A percentile compares a stretch with the other conserved stretches of the same genome.
Evolutionary conservation across 78 protist genomes (phyloP).

Genomic region (Diacronema lutheri): DNA sequence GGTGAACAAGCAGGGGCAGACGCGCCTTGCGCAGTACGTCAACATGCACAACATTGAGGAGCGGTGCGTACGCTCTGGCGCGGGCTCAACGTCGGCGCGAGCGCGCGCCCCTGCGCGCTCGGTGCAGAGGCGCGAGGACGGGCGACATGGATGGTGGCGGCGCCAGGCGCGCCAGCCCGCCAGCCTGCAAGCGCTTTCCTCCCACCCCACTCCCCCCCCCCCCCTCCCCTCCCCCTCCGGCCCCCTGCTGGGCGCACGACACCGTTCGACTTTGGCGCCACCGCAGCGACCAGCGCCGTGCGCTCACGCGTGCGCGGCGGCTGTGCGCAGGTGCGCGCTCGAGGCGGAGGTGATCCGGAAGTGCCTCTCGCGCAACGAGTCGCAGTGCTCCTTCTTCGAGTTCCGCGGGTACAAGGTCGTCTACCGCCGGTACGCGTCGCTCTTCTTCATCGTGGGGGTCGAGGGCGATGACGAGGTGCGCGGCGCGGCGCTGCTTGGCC

Average conservation of each 20-base stretch:
- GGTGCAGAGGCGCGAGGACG: no score
- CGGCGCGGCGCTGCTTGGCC: no score
- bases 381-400: conserved; percentile 86
- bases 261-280: not conserved
- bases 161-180: no score
- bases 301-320: no score
- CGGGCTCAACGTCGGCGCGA: no score
- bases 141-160: no score
- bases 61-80: no score
- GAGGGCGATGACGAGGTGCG: conserved; percentile 36
- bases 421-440: conserved; percentile 90
- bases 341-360: conserved; percentile 88
- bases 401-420: conserved; percentile 73
- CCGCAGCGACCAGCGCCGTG: not conserved
- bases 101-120: no score
- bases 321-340: no score
- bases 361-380: conserved; percentile 79
- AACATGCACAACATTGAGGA: conserved; percentile 60
- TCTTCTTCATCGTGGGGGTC: conserved; percentile 92
- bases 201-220: no score
- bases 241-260: not conserved
- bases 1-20: conserved; percentile 94
- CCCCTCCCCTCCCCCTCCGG: no score
- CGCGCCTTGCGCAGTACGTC: conserved; percentile 90
- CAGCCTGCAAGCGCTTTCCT: no score